Conservation (phyloP, 805 yeast genomes). For the Starmera amethionina region DNA sequence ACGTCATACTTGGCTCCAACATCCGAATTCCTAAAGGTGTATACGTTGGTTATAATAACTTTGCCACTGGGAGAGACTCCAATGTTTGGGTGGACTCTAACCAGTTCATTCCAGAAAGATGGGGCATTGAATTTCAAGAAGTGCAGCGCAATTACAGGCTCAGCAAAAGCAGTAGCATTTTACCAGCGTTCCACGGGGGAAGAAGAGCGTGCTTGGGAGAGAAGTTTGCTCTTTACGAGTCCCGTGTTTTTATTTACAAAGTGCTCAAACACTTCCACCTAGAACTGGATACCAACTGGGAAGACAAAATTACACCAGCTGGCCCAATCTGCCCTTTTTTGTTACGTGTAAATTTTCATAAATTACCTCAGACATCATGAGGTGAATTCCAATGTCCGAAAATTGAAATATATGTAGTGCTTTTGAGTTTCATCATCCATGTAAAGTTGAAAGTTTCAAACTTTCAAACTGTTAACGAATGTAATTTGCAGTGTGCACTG, state of each 20-base stretch:
- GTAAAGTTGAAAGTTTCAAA: too few relatives aligned
- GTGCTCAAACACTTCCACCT: constrained; percentile 28
- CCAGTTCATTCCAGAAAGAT: constrained; percentile 36
- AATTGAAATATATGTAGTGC: too few relatives aligned
- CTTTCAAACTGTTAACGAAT: too few relatives aligned
- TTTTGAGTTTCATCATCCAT: too few relatives aligned
- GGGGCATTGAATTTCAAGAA: constrained; percentile 36
- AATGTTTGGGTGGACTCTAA: constrained; percentile 39
- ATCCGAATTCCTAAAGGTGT: constrained; percentile 38
- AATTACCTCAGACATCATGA: neutral
- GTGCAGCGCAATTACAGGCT: constrained; percentile 29
- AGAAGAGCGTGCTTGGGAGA: constrained; percentile 54
- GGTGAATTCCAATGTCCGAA: too few relatives aligned
- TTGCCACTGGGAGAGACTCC: constrained; percentile 37
- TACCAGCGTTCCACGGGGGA: constrained; percentile 52
- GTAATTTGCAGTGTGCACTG: too few relatives aligned
- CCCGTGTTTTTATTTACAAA: constrained; percentile 28
- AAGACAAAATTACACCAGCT: constrained; percentile 41
- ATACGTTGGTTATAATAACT: constrained; percentile 48
- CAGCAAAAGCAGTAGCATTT: constrained; percentile 33
- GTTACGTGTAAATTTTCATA: constrained; percentile 19
- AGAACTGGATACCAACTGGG: constrained; percentile 32
- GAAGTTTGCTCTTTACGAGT: constrained; percentile 40
- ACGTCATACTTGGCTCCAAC: constrained; percentile 28
- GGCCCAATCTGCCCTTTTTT: constrained; percentile 46